Evolutionary conservation across 2,329 filamentous ascomycete genomes (phyloP).

Genomic region (Fusarium torulosum): DNA sequence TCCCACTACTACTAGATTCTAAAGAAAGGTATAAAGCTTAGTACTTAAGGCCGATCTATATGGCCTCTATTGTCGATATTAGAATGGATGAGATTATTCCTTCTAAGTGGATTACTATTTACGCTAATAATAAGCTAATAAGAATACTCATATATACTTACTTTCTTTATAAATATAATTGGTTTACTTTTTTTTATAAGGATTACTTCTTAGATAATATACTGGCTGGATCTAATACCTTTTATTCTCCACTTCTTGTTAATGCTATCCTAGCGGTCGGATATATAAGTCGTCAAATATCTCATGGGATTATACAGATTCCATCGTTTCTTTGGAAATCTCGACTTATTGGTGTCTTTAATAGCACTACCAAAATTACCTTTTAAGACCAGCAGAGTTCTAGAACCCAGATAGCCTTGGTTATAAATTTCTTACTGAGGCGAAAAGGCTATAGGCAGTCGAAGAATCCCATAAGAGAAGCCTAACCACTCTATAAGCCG

Average conservation of each 20-base stretch:
- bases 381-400: too few relatives aligned
- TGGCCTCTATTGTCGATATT: not conserved
- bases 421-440: too few relatives aligned
- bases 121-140: not conserved
- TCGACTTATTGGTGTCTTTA: too few relatives aligned
- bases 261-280: not conserved
- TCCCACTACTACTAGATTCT: too few relatives aligned
- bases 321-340: too few relatives aligned
- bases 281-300: not conserved
- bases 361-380: too few relatives aligned
- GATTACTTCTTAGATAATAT: not conserved
- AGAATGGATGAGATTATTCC: not conserved
- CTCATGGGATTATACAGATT: too few relatives aligned
- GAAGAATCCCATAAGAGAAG: too few relatives aligned
- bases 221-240: not conserved
- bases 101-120: not conserved
- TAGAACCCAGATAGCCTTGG: too few relatives aligned
- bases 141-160: not conserved
- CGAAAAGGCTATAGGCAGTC: too few relatives aligned
- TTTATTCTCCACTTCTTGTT: not conserved
- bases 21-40: too few relatives aligned
- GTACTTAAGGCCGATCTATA: not conserved
- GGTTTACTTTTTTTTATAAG: not conserved
- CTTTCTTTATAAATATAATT: not conserved
- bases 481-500: too few relatives aligned